These are phyloP conservation scores for Quercus ilex DNA, from an alignment of 306 rosid genomes.

Conservation along the genomic window DNA sequence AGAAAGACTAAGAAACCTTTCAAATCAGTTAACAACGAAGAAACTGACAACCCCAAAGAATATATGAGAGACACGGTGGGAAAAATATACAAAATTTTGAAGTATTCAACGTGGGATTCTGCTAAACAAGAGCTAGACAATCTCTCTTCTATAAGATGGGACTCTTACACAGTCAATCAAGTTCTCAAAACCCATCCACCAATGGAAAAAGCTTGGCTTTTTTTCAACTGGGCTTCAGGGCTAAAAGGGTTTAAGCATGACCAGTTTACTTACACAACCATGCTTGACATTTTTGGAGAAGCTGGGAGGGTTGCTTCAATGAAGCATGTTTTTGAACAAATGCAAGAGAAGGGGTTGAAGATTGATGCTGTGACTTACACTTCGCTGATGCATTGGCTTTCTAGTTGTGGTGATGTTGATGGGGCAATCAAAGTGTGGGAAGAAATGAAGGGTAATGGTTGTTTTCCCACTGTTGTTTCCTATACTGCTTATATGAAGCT, in stretches of 20 bases:
- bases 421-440: slow-evolving; percentile 72
- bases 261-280: slow-evolving; percentile 76
- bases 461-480: slow-evolving; percentile 61
- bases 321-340: slow-evolving; percentile 61
- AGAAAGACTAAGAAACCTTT: background rate
- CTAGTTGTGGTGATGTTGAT: slow-evolving; percentile 47
- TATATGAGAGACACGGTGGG: slow-evolving; percentile 53
- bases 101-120: slow-evolving; percentile 66
- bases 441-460: slow-evolving; percentile 61
- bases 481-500: slow-evolving; percentile 77
- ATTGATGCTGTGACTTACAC: slow-evolving; percentile 74
- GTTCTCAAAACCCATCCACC: slow-evolving; percentile 85
- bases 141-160: slow-evolving; percentile 62
- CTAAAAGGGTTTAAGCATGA: slow-evolving; percentile 69
- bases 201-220: slow-evolving; percentile 84
- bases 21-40: slow-evolving; percentile 15
- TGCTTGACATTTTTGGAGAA: slow-evolving; percentile 85
- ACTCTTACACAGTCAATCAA: slow-evolving; percentile 78
- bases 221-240: slow-evolving; percentile 70
- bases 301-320: slow-evolving; percentile 85
- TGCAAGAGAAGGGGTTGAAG: slow-evolving; percentile 64
- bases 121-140: slow-evolving; percentile 45
- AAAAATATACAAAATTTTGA: slow-evolving; percentile 45
- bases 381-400: slow-evolving; percentile 86
- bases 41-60: slow-evolving; percentile 7